phyloP scores from a whole-genome alignment of 306 rosid species.

The Purshia tridentata region DNA sequence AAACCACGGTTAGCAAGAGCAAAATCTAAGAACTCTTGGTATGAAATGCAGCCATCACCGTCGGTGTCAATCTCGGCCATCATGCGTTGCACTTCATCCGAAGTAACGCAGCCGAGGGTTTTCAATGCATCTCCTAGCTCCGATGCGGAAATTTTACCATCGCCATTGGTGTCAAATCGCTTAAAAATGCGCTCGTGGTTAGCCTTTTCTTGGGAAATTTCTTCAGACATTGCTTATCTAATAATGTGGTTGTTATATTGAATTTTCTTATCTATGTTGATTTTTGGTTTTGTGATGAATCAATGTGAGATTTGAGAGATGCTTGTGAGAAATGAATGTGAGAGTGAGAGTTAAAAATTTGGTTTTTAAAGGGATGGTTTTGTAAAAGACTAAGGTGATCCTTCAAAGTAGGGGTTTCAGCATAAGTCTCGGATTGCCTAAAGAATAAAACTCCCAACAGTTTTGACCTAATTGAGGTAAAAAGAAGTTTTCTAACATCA shows the following conservation, averaged over 20 bases:
- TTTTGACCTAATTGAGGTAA: slow-evolving; percentile 10
- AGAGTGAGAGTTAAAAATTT: slow-evolving; percentile 12
- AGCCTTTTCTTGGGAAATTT: slow-evolving; percentile 39
- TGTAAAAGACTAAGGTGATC: slow-evolving; percentile 32
- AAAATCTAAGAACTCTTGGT: slow-evolving; percentile 53
- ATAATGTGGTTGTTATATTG: background rate
- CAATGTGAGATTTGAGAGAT: background rate
- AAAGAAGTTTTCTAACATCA: slow-evolving; percentile 14
- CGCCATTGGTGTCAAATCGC: slow-evolving; percentile 59
- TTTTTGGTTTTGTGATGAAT: background rate
- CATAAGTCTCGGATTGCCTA: slow-evolving; percentile 24
- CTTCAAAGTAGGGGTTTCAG: slow-evolving; percentile 35
- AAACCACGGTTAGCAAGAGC: slow-evolving; percentile 64
- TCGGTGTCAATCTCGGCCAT: slow-evolving; percentile 74
- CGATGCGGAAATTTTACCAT: slow-evolving; percentile 61
- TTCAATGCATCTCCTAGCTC: slow-evolving; percentile 75
- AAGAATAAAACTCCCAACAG: slow-evolving; percentile 20
- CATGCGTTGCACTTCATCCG: slow-evolving; percentile 59
- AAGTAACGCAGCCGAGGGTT: slow-evolving; percentile 54
- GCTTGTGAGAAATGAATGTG: slow-evolving; percentile 26
- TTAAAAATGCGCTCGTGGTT: slow-evolving; percentile 68
- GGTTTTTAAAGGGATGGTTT: slow-evolving; percentile 28
- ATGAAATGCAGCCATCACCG: slow-evolving; percentile 68
- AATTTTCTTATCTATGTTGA: background rate
- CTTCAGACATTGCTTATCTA: slow-evolving; percentile 37